Percentiles rank a stretch among this genome's conserved stretches.
These are phyloP conservation scores for Leccinum subtestaceum DNA, from an alignment of 768 basidiomycete genomes.

Conservation along the genomic window DNA sequence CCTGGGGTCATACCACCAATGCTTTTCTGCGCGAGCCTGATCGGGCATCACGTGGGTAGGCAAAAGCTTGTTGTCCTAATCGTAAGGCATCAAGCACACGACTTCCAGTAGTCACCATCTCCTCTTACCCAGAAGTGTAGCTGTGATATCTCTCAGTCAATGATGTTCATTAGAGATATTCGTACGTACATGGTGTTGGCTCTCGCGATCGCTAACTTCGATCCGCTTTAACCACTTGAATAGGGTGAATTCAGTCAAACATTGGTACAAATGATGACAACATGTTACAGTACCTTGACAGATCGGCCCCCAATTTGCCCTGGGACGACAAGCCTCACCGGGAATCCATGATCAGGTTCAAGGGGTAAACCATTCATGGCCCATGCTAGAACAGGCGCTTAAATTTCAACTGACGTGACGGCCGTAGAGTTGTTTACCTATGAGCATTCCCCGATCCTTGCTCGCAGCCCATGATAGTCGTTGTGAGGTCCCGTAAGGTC, in stretches of 20 bases:
- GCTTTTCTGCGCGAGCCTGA: constrained; percentile 45
- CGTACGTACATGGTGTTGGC: constrained; percentile 46
- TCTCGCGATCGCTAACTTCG: constrained; percentile 48
- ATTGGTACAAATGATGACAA: not conserved
- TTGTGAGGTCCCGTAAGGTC: constrained; percentile 57
- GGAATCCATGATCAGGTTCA: constrained; percentile 64
- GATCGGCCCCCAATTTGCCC: constrained; percentile 61
- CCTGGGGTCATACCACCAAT: constrained; percentile 57
- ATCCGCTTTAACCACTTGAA: constrained; percentile 55
- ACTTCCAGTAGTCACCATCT: not conserved
- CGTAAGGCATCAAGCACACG: not conserved
- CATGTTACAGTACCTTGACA: constrained; percentile 33
- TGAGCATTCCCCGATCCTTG: constrained; percentile 48
- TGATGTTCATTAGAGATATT: not conserved
- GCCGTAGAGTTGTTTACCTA: constrained; percentile 25
- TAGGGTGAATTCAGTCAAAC: not conserved
- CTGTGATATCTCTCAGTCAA: constrained; percentile 10
- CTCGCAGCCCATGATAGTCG: constrained; percentile 44
- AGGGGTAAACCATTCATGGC: constrained; percentile 60
- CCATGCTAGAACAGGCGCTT: constrained; percentile 34
- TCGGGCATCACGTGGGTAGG: constrained; percentile 52
- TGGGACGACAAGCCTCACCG: constrained; percentile 60
- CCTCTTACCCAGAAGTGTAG: constrained; percentile 36
- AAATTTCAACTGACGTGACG: not conserved
- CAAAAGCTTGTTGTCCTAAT: constrained; percentile 57